phyloP scores from a whole-genome alignment of 2,329 filamentous ascomycete genomes.

The Ophiostoma piceae region DNA sequence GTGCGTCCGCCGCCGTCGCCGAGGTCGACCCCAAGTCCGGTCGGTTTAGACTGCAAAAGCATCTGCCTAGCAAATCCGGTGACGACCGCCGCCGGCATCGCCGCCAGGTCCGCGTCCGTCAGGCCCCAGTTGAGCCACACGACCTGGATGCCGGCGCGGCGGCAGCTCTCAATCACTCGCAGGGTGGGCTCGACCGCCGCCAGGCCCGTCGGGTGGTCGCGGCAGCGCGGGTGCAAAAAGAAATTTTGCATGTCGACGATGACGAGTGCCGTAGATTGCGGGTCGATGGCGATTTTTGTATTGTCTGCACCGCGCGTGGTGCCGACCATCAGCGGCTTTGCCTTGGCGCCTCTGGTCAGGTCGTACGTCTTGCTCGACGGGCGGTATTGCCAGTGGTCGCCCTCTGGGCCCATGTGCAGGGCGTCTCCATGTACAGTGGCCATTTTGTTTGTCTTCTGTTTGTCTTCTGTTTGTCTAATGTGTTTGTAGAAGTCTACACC shows the following conservation, averaged over 20 bases:
- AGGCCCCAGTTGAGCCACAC: slow-evolving; percentile 53
- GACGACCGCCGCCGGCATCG: slow-evolving; percentile 46
- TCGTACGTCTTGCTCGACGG: slow-evolving; percentile 32
- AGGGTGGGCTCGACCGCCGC: slow-evolving; percentile 40
- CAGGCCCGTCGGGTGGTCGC: slow-evolving; percentile 38
- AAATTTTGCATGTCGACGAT: slow-evolving; percentile 51
- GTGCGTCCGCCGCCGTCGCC: slow-evolving; percentile 41
- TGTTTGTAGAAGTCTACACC: neutral
- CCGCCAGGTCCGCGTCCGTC: slow-evolving; percentile 45
- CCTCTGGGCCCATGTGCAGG: slow-evolving; percentile 32
- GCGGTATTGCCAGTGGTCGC: slow-evolving; percentile 34
- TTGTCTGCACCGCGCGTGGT: slow-evolving; percentile 34
- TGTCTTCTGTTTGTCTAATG: neutral
- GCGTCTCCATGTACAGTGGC: slow-evolving; percentile 16
- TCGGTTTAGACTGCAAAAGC: slow-evolving; percentile 25
- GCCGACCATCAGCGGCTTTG: slow-evolving; percentile 34
- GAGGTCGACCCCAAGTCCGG: slow-evolving; percentile 45
- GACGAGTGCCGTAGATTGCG: slow-evolving; percentile 36
- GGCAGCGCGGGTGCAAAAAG: slow-evolving; percentile 44
- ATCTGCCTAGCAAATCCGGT: slow-evolving; percentile 44
- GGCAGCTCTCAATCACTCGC: slow-evolving; percentile 41
- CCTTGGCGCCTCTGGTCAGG: slow-evolving; percentile 29
- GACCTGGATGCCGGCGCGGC: slow-evolving; percentile 44
- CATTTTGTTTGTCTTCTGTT: slow-evolving; percentile 9
- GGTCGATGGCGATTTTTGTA: slow-evolving; percentile 50